phyloP scores from a whole-genome alignment of 768 basidiomycete genomes.

The Mycena maculata region DNA sequence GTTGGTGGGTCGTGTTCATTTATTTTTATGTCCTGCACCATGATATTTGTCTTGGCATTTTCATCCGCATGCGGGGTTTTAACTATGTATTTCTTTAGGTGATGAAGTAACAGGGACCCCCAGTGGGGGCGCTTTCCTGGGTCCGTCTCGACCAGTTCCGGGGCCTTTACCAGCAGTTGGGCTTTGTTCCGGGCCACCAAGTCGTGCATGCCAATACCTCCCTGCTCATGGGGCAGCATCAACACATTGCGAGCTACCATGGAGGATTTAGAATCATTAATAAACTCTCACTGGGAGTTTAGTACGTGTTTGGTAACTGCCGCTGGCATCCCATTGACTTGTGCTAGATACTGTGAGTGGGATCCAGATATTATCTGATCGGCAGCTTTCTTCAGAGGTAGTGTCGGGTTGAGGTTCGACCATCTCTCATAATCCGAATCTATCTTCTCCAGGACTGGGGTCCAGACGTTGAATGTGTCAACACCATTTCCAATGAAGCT shows the following conservation, averaged over 20 bases:
- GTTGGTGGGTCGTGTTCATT: no score
- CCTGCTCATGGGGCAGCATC: no score
- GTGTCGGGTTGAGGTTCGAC: constrained; percentile 42
- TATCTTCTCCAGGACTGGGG: constrained; percentile 41
- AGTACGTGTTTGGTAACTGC: constrained; percentile 29
- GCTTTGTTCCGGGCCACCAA: no score
- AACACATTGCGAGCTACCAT: neutral
- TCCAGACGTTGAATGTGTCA: constrained; percentile 40
- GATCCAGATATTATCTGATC: no score
- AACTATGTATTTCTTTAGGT: neutral
- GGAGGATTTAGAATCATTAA: neutral
- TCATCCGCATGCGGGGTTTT: neutral
- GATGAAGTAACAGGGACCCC: no score
- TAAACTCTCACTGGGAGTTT: neutral
- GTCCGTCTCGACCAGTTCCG: neutral
- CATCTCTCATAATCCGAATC: constrained; percentile 35
- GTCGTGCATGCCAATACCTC: neutral
- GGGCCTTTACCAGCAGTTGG: neutral
- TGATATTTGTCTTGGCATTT: neutral
- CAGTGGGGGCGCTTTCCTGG: neutral
- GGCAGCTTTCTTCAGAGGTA: constrained; percentile 45
- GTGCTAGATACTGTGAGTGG: no score
- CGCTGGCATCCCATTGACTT: constrained; percentile 53
- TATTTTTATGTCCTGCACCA: no score
- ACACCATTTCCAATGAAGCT: constrained; percentile 46